A percentile compares a stretch with the other conserved stretches of the same genome.
Evolutionary conservation across 805 yeast genomes (phyloP).

Genomic region (Priceomyces castillae): DNA sequence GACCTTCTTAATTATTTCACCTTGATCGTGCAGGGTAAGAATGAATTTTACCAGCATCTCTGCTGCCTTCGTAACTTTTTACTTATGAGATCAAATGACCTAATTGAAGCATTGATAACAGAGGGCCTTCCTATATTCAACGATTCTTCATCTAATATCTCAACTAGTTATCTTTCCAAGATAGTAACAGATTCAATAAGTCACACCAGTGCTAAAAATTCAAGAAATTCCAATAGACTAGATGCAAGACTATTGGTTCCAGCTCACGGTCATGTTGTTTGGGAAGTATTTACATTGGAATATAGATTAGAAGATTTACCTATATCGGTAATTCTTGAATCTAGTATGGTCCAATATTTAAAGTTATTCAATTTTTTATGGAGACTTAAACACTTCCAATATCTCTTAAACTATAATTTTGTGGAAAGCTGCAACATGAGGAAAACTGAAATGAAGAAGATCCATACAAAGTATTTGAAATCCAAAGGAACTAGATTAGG

Average conservation of each 20-base stretch:
- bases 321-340: conserved; percentile 38
- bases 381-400: conserved; percentile 65
- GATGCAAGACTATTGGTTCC: conserved; percentile 83
- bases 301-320: conserved; percentile 59
- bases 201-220: conserved; percentile 47
- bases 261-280: conserved; percentile 67
- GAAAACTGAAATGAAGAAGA: conserved; percentile 22
- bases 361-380: conserved; percentile 83
- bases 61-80: conserved; percentile 61
- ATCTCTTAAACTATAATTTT: conserved; percentile 41
- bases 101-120: conserved; percentile 61
- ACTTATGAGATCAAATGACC: conserved; percentile 77
- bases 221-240: conserved; percentile 47
- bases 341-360: conserved; percentile 52
- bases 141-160: conserved; percentile 60
- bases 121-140: conserved; percentile 54
- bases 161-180: conserved; percentile 63
- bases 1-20: conserved; percentile 56
- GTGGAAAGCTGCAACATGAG: conserved; percentile 25
- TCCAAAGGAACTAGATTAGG: conserved; percentile 23
- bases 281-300: conserved; percentile 92
- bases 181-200: conserved; percentile 63
- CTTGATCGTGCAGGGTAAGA: conserved; percentile 46
- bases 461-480: conserved; percentile 12
- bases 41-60: conserved; percentile 53